Conservation (phyloP, 176 grass and related monocot species). For the Themeda triandra region DNA sequence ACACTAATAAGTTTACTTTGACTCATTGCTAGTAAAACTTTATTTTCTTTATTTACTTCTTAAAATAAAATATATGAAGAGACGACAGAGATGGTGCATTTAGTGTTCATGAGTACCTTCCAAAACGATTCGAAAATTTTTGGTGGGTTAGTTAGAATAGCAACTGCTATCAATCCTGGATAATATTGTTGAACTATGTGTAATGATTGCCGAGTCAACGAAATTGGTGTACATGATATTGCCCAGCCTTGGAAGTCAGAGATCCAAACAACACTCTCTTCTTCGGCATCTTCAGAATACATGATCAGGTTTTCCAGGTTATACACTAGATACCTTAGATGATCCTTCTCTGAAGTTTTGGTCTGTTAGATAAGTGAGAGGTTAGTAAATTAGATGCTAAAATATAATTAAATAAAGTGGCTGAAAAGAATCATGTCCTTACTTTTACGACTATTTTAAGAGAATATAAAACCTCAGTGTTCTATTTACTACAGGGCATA, state of each 20-base stretch:
- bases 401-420: not conserved
- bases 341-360: conserved; percentile 11
- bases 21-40: no score
- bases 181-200: conserved; percentile 48
- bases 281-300: not conserved
- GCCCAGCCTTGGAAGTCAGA: conserved; percentile 40
- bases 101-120: conserved; percentile 32
- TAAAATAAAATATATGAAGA: no score
- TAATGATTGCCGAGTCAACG: conserved; percentile 11
- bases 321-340: conserved; percentile 46
- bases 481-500: not conserved
- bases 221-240: conserved; percentile 25
- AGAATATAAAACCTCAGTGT: not conserved
- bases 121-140: conserved; percentile 50
- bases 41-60: no score
- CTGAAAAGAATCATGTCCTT: not conserved
- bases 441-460: not conserved
- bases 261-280: conserved; percentile 38
- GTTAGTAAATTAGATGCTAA: not conserved
- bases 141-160: conserved; percentile 34
- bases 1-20: not conserved
- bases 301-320: conserved; percentile 37
- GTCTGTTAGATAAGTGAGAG: conserved; percentile 7
- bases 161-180: conserved; percentile 35
- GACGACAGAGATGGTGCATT: not conserved